Conservation (phyloP, 2,329 filamentous ascomycete species). For the Exserohilum rostratum region DNA sequence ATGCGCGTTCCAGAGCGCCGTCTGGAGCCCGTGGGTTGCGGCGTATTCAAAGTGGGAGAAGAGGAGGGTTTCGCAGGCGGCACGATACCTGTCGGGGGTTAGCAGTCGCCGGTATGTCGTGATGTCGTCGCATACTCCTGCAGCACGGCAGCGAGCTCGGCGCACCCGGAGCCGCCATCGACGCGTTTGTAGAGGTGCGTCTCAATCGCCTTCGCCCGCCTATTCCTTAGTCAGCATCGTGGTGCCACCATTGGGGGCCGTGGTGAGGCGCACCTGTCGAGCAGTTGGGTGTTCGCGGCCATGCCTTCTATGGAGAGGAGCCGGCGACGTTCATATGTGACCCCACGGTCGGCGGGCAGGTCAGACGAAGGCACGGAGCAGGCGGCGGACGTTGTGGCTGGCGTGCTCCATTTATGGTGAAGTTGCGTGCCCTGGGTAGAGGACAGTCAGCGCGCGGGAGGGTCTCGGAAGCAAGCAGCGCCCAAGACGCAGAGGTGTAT, state of each 20-base stretch:
- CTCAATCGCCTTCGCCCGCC: constrained; percentile 56
- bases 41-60: constrained; percentile 74
- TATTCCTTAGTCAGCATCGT: constrained; percentile 33
- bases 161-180: constrained; percentile 57
- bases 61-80: constrained; percentile 73
- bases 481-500: constrained; percentile 30
- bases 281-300: constrained; percentile 57
- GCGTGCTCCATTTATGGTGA: constrained; percentile 65
- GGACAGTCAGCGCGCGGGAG: constrained; percentile 41
- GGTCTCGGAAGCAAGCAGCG: constrained; percentile 31
- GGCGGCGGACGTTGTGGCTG: constrained; percentile 53
- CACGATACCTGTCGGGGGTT: constrained; percentile 64
- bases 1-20: constrained; percentile 79
- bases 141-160: constrained; percentile 55
- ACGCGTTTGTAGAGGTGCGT: constrained; percentile 57
- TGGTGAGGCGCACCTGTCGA: constrained; percentile 56
- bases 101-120: constrained; percentile 19
- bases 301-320: constrained; percentile 40
- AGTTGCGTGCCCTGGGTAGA: constrained; percentile 35
- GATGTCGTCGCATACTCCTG: constrained; percentile 36
- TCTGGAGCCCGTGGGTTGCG: constrained; percentile 68
- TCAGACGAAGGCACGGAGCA: constrained; percentile 64
- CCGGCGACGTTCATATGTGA: constrained; percentile 47
- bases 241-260: neutral
- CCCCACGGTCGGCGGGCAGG: constrained; percentile 60